Evolutionary conservation across 805 yeast species (phyloP), one percentile per base, ranked within the genome.

Genomic region (Jamesozyma rosinii): DNA sequence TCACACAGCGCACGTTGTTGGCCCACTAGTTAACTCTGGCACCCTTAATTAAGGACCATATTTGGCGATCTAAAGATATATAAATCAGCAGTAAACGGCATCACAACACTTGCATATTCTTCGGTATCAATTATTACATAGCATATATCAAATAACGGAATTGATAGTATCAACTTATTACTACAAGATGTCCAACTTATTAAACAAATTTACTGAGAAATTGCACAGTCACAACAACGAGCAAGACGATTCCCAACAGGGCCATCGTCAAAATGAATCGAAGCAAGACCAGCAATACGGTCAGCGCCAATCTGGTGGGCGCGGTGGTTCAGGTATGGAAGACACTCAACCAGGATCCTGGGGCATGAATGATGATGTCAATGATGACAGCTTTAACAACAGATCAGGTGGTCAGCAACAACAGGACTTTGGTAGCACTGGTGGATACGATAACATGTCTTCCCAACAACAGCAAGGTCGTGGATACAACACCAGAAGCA

Each of bases 151-250:
- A 32, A 44, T 29, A 35, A 36, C 6, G 29, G 11, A 24, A 24
- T 24, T 24, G 11, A 24, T 6, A 6, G 11, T 11, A 24, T 24
- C 11, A 24, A 24, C 10, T 6, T 8, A 24, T 8, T 24, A 24
- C 11, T 24, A 24, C 6, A 24, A 24, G 10, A 61, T 61, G 65
- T 59, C 65, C 26, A 58, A 59, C 38, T 42, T 59, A 46, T 37
- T 61, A 31, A 60, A 59, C 51, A 61, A 60, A 40, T 46, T 61
- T 18, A 44, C 59, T 22, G 66, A 60, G 34, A 60, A 61, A 37
- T 42, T 60, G 35, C 54, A 57, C 35, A 56, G 59, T 20, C 50
- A 52, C 39, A 52, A 52, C 35, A 43, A 51, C 29, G 46, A 49
- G 17, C 41, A 46, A 26, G 64, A 58, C 27, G 56, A 57, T 38